Evolutionary conservation across 179 eudicot species (phyloP).

Genomic region (Pouteria campechiana): DNA sequence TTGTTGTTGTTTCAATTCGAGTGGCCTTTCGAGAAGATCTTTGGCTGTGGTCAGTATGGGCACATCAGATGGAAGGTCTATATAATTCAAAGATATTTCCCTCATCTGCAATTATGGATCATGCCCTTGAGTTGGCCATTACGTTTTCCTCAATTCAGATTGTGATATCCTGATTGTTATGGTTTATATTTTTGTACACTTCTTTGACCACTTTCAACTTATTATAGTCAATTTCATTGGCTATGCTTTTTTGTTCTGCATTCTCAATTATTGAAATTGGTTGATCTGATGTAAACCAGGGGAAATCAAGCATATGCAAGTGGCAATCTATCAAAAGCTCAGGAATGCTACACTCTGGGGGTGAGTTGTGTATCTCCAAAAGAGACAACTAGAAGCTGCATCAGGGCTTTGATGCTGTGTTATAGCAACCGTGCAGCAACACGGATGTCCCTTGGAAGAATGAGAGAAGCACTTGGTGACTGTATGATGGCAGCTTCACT

Average conservation of each 20-base stretch:
- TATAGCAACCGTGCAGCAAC: conserved; percentile 98
- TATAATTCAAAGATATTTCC: too few species aligned
- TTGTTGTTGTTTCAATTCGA: too few species aligned
- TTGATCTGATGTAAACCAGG: conserved; percentile 32
- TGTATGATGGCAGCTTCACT: conserved; percentile 61
- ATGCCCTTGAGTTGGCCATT: too few species aligned
- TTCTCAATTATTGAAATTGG: not conserved
- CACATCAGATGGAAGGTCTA: too few species aligned
- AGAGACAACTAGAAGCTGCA: conserved; percentile 18
- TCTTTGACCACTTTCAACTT: too few species aligned
- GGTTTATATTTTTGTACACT: not conserved
- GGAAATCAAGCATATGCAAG: conserved; percentile 82
- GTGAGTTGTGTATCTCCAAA: conserved; percentile 34
- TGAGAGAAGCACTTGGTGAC: conserved; percentile 80
- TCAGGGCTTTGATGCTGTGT: conserved; percentile 69
- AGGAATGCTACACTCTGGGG: conserved; percentile 72
- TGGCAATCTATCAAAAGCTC: conserved; percentile 63
- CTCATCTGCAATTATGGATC: too few species aligned
- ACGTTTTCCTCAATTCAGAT: not conserved
- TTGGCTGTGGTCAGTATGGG: too few species aligned
- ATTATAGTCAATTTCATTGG: not conserved
- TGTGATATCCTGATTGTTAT: not conserved
- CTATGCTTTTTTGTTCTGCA: not conserved
- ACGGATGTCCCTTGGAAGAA: conserved; percentile 69
- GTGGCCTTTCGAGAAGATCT: too few species aligned